Base-by-base conservation (phyloP, 2,329 filamentous ascomycete species). In the Sporothrix globosa region DNA sequence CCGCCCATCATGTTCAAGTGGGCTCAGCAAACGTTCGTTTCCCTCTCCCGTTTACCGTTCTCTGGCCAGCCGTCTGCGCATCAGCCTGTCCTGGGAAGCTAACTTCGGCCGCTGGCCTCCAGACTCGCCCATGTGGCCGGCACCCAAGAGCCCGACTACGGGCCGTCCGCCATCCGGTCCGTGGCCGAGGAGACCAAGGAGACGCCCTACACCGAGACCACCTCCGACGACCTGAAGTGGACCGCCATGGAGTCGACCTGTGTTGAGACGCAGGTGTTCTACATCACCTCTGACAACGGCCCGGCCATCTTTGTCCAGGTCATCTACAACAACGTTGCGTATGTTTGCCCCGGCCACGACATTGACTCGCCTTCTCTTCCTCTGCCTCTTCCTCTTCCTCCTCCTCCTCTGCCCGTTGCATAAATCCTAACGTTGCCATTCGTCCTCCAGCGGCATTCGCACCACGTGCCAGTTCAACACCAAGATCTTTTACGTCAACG, bases 241-340 rank as follows among this genome's bases (percentile, higher is more conserved):
- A 83, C 84, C 76, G 88, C 86, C 34, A 87, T 93, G 84, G 90
- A 93, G 75, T 91, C 89, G 77, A 98, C 96, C 74, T 91, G 87
- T 77, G 96, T 98, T 76, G 96, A 99, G 85, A 97, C 93, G 41
- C 91, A 97, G 83, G 93, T 87, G 73, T 99, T 97, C 83, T 99
- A 99, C 83, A 82, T 97, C 77, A 90, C 90, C 81, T 85, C 91
- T 70, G 92, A 97, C 73, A 88, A 84, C 72, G 96, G 96, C 67
- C 86, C 90, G 73, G 81, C 94, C 74, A 92, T 87, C 68, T 87
- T 97, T 81, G 88, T 88, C 72, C 96, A 99, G 85, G 87, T 98
- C 81, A 97, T 99, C 80, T 97, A 98, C 85, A 98, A 92, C 84
- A 97, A 97, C 82, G 92, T 99, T 79, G 91, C 88, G 94, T 97